Evolutionary conservation across 1,139 yeast species (phyloP).

Genomic region (Magnusiomyces tetraspermus): DNA sequence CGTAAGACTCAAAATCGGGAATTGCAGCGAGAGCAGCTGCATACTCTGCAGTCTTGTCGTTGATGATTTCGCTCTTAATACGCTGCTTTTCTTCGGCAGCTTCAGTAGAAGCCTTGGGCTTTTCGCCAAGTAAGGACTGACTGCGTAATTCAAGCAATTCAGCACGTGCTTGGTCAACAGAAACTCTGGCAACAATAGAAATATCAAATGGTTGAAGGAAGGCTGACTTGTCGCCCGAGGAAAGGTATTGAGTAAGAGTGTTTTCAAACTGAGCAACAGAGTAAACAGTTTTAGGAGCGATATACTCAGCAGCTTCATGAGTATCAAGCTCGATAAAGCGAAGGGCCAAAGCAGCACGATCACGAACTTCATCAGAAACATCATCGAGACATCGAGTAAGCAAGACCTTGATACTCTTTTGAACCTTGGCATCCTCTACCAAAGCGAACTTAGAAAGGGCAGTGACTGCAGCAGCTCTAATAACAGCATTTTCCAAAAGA

Average conservation of each 20-base stretch:
- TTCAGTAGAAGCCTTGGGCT: constrained; percentile 14
- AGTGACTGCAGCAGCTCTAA: constrained; percentile 90
- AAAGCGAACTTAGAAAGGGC: constrained; percentile 87
- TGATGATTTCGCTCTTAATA: constrained; percentile 19
- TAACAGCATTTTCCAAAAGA: constrained; percentile 88
- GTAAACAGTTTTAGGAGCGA: constrained; percentile 60
- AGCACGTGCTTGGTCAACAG: constrained; percentile 57
- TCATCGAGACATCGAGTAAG: constrained; percentile 80
- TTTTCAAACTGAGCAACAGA: constrained; percentile 71
- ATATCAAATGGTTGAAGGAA: constrained; percentile 65
- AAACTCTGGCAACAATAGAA: constrained; percentile 49
- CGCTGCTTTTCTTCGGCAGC: constrained; percentile 33
- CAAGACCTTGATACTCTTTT: constrained; percentile 62
- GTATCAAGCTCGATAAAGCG: constrained; percentile 48
- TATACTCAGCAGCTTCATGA: constrained; percentile 42
- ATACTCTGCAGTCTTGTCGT: constrained; percentile 48
- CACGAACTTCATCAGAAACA: constrained; percentile 95
- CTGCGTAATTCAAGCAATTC: constrained; percentile 41
- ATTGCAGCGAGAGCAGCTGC: constrained; percentile 56
- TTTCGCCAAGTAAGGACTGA: constrained; percentile 19
- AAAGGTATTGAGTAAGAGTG: constrained; percentile 64
- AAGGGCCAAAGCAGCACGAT: constrained; percentile 84
- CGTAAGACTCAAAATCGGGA: constrained; percentile 63
- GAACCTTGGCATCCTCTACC: constrained; percentile 59
- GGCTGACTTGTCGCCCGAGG: constrained; percentile 44